These are phyloP conservation scores for Trichoderma pleuroti DNA, from an alignment of 2,329 filamentous ascomycete genomes.

Conservation along the genomic window DNA sequence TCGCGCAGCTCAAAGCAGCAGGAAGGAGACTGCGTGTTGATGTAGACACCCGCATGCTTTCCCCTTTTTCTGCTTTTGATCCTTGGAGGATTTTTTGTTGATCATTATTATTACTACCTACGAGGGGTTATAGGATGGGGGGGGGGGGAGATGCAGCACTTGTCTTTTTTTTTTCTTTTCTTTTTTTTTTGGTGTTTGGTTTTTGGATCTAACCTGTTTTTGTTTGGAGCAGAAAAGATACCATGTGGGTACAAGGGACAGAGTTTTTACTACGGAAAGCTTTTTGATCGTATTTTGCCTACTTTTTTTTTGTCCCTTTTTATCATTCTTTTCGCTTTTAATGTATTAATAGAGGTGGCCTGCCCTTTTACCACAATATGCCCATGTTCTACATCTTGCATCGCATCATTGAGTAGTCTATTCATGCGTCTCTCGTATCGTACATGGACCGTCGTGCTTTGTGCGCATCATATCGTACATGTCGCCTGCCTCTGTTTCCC, in stretches of 20 bases:
- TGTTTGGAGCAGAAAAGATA: background rate
- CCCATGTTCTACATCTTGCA: background rate
- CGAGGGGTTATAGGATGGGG: background rate
- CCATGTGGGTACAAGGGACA: background rate
- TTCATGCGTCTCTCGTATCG: too few species aligned
- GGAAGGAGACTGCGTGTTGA: conserved; percentile 82
- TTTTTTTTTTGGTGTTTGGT: too few species aligned
- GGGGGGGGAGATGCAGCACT: background rate
- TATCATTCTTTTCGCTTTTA: background rate
- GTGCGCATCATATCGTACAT: background rate
- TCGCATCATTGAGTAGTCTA: too few species aligned
- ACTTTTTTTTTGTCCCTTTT: background rate
- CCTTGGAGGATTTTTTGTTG: background rate
- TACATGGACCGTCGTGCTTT: background rate
- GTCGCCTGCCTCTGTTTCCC: background rate
- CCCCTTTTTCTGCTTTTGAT: background rate
- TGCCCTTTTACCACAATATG: background rate
- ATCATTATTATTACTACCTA: background rate
- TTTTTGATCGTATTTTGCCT: background rate
- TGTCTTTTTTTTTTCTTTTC: background rate
- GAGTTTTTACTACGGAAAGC: background rate
- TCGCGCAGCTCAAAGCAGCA: conserved; percentile 80
- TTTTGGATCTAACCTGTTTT: background rate
- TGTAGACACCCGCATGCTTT: conserved; percentile 49
- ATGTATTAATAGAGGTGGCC: background rate